Base-by-base conservation (phyloP, 2,329 filamentous ascomycete genomes). In the Aspergillus pseudotamarii region DNA sequence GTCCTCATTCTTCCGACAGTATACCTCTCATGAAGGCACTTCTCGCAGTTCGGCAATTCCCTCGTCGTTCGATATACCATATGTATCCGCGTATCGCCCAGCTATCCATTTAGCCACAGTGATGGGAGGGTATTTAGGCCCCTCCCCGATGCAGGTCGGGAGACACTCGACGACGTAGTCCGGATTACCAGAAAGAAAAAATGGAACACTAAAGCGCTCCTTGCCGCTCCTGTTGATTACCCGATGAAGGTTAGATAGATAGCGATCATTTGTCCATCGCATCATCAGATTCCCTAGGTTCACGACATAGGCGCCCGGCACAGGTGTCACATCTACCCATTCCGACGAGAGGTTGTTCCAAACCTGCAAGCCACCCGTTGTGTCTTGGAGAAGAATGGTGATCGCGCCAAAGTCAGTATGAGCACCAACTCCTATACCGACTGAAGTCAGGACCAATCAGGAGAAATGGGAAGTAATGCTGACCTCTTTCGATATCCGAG, bases 371-470 rank as follows among this genome's bases (percentile, higher is more conserved):
- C 74, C 73, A 12, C 71, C 71, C 2, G 65, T 66, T 12, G 63
- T 55, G 56, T 74, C 73, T 51, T 76, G 73, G 2, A 75, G 66
- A 6, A 76, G 71, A 10, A 77, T 69, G 3, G 73, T 76, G 30
- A 76, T 69, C n/a, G 68, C 72, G 9, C 73, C 73, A 26, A 76
- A 76, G 60, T 76, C 73, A 1, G 70, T 73, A 48, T 77, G 75
- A 0, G 73, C 75, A 10, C 75, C 74, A 53, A 73, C 71, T 3
- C 72, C 72, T 69, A 36, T 1, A 8, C 8, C 38, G 4, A 41
- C 38, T 1, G 4, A 1, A 41, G 38, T 41, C 6, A 41, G 38
- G 2, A 4, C 16, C 9, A 9, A n/a, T n/a, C 38, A 19, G 3
- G 38, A 41, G 3, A 9, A n/a, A n/a, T 4, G 3, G 0, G 6